A percentile compares a stretch with the other conserved stretches of the same genome.
Conservation (phyloP, 1,139 yeast genomes). For the Taphrina populina region DNA sequence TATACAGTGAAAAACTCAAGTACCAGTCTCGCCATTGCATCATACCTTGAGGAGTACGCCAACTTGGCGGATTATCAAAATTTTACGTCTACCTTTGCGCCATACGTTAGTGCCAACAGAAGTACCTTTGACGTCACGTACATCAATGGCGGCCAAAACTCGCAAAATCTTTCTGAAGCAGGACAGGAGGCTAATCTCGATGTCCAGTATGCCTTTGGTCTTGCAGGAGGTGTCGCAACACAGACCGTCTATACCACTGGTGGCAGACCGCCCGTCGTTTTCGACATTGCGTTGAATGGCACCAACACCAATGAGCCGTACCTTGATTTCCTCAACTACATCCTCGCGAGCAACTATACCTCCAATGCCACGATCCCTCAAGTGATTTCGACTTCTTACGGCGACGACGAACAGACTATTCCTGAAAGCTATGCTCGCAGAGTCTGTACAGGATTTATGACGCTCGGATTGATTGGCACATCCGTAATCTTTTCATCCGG, state of each 20-base stretch:
- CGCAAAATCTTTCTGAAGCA: conserved; percentile 4
- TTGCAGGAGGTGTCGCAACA: conserved; percentile 5
- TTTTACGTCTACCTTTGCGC: conserved; percentile 10
- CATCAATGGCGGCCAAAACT: conserved; percentile 3
- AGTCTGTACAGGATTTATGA: conserved; percentile 29
- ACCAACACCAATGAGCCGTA: conserved; percentile 14
- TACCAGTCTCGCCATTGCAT: conserved; percentile 17
- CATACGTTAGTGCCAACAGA: conserved; percentile 6
- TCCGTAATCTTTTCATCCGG: conserved; percentile 22
- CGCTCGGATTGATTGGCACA: conserved; percentile 19
- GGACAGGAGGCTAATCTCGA: conserved; percentile 22
- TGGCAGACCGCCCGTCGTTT: conserved; percentile 7
- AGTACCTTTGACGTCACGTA: conserved; percentile 8
- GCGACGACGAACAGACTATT: conserved; percentile 20
- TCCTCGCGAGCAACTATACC: conserved; percentile 14
- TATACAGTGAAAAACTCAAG: not conserved
- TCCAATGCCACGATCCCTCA: conserved; percentile 9
- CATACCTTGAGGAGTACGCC: conserved; percentile 24
- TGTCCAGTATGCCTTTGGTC: conserved; percentile 23
- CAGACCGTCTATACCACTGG: conserved; percentile 4
- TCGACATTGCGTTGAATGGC: conserved; percentile 5
- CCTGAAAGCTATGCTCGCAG: conserved; percentile 13
- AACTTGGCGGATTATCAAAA: conserved; percentile 9
- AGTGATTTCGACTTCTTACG: conserved; percentile 24
- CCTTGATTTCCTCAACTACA: conserved; percentile 15